These are phyloP conservation scores for Colletotrichum truncatum DNA, from an alignment of 2,329 filamentous ascomycete genomes.

Conservation along the genomic window DNA sequence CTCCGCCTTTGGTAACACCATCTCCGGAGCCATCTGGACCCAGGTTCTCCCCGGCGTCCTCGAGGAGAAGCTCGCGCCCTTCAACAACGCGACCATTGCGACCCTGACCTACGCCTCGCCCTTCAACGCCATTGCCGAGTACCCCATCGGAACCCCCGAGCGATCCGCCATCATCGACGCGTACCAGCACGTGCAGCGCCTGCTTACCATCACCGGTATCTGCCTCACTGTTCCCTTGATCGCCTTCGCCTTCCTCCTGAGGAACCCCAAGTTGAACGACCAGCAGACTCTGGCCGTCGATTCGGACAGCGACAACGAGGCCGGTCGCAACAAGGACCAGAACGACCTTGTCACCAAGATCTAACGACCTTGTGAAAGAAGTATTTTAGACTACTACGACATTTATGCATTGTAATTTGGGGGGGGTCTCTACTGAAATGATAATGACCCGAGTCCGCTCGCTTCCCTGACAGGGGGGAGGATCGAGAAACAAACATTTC, in stretches of 20 bases:
- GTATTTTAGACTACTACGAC: no score
- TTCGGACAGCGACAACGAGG: not conserved
- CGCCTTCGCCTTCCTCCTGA: conserved; percentile 49
- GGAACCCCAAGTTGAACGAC: conserved; percentile 56
- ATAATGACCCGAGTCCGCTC: no score
- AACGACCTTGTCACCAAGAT: not conserved
- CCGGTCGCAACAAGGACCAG: not conserved
- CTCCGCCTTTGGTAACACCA: conserved; percentile 66
- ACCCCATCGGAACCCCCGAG: conserved; percentile 53
- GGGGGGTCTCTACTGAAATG: no score
- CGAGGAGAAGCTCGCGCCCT: conserved; percentile 29
- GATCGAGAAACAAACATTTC: no score
- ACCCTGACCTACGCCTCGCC: conserved; percentile 44
- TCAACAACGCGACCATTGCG: conserved; percentile 50
- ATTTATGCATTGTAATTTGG: no score
- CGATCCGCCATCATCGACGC: conserved; percentile 51
- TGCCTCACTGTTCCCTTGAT: conserved; percentile 59
- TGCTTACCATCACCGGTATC: conserved; percentile 58
- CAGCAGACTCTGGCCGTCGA: conserved; percentile 52
- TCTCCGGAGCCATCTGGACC: conserved; percentile 71
- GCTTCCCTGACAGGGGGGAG: no score
- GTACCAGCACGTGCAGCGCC: conserved; percentile 56
- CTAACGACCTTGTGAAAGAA: not conserved
- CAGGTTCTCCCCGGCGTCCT: conserved; percentile 62
- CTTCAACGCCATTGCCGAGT: conserved; percentile 42